Evolutionary conservation across 225 moss, liverwort and hornwort genomes (phyloP).

Genomic region (Sphagnum tenellum): DNA sequence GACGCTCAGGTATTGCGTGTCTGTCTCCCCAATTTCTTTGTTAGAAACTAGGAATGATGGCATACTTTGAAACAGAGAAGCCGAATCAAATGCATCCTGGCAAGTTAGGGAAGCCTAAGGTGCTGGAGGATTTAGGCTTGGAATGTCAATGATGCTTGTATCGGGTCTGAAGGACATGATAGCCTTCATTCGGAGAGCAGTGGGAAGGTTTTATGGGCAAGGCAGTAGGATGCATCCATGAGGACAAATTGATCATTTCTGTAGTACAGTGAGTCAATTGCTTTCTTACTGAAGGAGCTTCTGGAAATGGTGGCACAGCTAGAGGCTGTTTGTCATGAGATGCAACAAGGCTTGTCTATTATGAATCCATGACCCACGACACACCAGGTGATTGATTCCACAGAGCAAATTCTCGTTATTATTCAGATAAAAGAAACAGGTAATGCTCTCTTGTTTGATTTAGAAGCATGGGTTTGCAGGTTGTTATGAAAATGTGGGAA

Average conservation of each 20-base stretch:
- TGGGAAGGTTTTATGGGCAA: slow-evolving; percentile 78
- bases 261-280: slow-evolving; percentile 68
- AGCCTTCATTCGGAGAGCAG: slow-evolving; percentile 70
- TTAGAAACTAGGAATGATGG: no score
- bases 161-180: slow-evolving; percentile 96
- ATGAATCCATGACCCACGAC: slow-evolving; percentile 83
- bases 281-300: slow-evolving; percentile 79
- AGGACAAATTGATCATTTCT: slow-evolving; percentile 62
- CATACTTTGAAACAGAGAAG: no score
- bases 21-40: no score
- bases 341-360: slow-evolving; percentile 76
- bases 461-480: slow-evolving; percentile 5
- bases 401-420: slow-evolving; percentile 14
- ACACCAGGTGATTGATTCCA: slow-evolving; percentile 38
- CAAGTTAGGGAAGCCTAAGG: no score
- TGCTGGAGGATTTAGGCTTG: background rate
- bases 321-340: slow-evolving; percentile 92
- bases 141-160: slow-evolving; percentile 1
- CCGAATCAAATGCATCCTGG: no score
- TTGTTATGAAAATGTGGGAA: slow-evolving; percentile 51
- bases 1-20: no score
- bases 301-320: slow-evolving; percentile 93
- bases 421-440: slow-evolving; percentile 30
- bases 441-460: no score
- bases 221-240: slow-evolving; percentile 94